Percentiles rank a stretch among this genome's conserved stretches.
Conservation (phyloP, 192 early-diverging fungal genomes). For the Coemansia sp. region DNA sequence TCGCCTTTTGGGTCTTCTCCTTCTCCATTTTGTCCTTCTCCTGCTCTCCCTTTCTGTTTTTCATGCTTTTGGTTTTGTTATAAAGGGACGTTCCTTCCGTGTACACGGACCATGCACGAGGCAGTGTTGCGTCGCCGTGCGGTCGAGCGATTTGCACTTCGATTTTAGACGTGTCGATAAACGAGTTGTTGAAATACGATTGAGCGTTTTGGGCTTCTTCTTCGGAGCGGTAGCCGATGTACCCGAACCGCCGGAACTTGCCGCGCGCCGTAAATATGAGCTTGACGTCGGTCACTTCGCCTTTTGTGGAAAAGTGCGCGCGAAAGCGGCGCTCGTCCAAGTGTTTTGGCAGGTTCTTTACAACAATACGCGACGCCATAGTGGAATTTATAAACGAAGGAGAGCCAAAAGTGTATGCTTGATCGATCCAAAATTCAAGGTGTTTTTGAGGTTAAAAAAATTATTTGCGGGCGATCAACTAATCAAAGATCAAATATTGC, state of each 20-base stretch:
- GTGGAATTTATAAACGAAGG: neutral
- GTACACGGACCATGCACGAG: conserved; percentile 89
- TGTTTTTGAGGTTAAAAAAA: conserved; percentile 1
- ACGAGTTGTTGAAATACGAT: conserved; percentile 87
- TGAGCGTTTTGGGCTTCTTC: conserved; percentile 81
- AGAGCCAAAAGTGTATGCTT: neutral
- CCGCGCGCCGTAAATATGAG: conserved; percentile 66
- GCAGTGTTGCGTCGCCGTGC: conserved; percentile 77
- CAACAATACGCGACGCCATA: conserved; percentile 72
- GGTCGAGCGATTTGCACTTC: conserved; percentile 84
- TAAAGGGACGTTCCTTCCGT: conserved; percentile 81
- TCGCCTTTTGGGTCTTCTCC: conserved; percentile 48
- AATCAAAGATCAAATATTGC: neutral
- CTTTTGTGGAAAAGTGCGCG: conserved; percentile 80
- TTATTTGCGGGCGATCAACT: neutral
- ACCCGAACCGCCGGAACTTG: conserved; percentile 83
- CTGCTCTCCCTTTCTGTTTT: conserved; percentile 23
- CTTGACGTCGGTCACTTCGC: conserved; percentile 90
- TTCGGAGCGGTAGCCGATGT: conserved; percentile 86
- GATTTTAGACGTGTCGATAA: conserved; percentile 88
- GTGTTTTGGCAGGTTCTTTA: conserved; percentile 96
- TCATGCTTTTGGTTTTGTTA: conserved; percentile 39
- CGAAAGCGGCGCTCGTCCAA: conserved; percentile 79
- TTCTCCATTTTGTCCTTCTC: conserved; percentile 26
- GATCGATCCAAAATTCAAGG: neutral